Evolutionary conservation across 805 yeast species (phyloP), one percentile per base, ranked within the genome.

Genomic region (Spathaspora girioi): DNA sequence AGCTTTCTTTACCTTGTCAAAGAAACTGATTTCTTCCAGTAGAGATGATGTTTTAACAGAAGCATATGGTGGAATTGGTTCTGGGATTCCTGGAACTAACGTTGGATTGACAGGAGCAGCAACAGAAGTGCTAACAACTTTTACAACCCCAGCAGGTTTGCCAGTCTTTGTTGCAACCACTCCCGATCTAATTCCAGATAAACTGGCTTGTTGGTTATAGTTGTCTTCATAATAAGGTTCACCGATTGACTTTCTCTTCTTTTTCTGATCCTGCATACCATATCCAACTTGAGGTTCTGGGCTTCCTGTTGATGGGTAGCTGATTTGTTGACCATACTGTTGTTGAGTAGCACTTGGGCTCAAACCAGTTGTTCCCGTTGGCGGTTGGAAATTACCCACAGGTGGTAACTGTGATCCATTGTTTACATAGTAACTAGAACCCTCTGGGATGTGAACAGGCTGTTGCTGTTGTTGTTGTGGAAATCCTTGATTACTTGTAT

Each of bases 1-100:
- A 6, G 84, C 84, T 64, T 87, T 89, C 71, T 93, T 93, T 32
- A 89, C 97, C 63, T 86, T 87, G 66, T 94, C 98, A 63, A 94
- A 94, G 65, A 94, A 94, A 7, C 84, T 78, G 38, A 94, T 82
- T 68, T 94, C 99, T 61, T 91, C 97, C 54, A 84, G 79, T 50
- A 91, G 70, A 31, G 84, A 82, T 0, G 91, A 79, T 18, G 78
- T 68, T 60, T 83, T 69, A 51, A 82, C 64, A 19, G 65, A 38
- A 15, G 68, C 70, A 6, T 67, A 58, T 11, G 76, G 73, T 29
- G 78, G 84, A 15, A 86, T 80, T 2, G 97, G 96, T 63, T 90
- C 96, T 0, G 96, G 96, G 20, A 87, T 78, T 14, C 90, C 89
- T 1, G 97, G 93, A 3, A 90, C 85, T 50, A 91, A 74, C 10